phyloP scores from a whole-genome alignment of 169 alveolate species.

The Plasmodium fragile region DNA sequence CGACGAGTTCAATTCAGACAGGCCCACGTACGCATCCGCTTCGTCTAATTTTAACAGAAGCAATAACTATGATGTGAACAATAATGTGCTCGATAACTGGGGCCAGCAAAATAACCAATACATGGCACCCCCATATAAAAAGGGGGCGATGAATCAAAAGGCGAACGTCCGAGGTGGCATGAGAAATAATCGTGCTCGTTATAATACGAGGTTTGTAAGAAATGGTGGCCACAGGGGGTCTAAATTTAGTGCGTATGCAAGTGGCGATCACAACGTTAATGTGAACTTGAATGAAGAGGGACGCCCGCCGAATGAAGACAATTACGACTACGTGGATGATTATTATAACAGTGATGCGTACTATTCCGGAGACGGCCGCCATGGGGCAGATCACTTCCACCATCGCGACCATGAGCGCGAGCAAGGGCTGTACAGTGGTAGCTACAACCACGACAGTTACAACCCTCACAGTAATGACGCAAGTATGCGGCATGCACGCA shows the following conservation, averaged over 20 bases:
- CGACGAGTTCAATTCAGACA: constrained; percentile 7
- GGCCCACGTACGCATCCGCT: neutral
- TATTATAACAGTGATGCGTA: neutral
- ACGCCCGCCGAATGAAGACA: neutral
- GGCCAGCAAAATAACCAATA: constrained; percentile 9
- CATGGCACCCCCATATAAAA: constrained; percentile 8
- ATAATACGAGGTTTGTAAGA: constrained; percentile 20
- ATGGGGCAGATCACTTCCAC: neutral
- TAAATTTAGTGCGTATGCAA: neutral
- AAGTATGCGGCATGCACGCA: neutral
- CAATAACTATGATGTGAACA: constrained; percentile 20
- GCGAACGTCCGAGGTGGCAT: neutral
- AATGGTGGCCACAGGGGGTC: neutral
- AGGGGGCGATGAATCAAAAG: constrained; percentile 24
- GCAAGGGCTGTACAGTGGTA: neutral
- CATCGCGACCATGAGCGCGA: too few relatives aligned
- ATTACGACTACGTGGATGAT: neutral
- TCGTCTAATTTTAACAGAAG: constrained; percentile 9
- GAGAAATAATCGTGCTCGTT: constrained; percentile 5
- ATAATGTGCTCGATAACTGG: constrained; percentile 8
- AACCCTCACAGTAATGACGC: neutral
- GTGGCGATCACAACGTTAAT: constrained; percentile 15
- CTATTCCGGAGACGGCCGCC: neutral
- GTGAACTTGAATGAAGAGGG: neutral
- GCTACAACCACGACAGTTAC: neutral